Evolutionary conservation across 129 eudicot species (phyloP).

Genomic region (Lonicera japonica): DNA sequence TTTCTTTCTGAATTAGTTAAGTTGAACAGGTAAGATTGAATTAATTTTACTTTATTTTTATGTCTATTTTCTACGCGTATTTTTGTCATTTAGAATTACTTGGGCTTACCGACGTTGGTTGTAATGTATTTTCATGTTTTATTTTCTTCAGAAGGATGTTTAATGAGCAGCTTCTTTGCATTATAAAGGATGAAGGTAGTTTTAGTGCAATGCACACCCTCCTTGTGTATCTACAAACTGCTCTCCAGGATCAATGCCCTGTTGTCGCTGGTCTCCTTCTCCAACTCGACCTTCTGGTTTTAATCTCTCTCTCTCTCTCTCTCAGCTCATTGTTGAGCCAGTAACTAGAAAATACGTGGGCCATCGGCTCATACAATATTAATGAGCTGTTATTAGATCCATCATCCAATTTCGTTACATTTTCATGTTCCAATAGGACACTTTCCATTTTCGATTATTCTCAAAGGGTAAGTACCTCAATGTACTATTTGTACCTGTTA

Average conservation of each 20-base stretch:
- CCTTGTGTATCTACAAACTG: conserved; percentile 57
- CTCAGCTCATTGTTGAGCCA: too few species aligned
- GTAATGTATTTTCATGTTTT: conserved; percentile 1
- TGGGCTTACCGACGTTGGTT: too few species aligned
- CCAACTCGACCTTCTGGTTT: conserved; percentile 74
- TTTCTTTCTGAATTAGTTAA: conserved; percentile 65
- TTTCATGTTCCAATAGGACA: too few species aligned
- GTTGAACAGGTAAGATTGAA: conserved; percentile 52
- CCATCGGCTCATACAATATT: too few species aligned
- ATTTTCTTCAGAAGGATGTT: conserved; percentile 48
- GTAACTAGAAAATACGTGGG: too few species aligned
- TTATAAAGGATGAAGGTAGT: conserved; percentile 68
- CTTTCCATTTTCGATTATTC: too few species aligned
- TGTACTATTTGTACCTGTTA: too few species aligned
- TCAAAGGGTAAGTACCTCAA: too few species aligned
- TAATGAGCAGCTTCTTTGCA: conserved; percentile 52
- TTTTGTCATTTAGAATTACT: neutral
- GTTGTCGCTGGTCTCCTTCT: conserved; percentile 68
- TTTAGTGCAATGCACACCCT: conserved; percentile 75
- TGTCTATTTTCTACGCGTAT: too few species aligned
- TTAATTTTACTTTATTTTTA: too few species aligned
- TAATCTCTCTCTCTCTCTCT: conserved; percentile 16
- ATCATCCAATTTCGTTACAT: too few species aligned
- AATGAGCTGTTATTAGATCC: too few species aligned
- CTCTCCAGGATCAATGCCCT: conserved; percentile 51